Base-by-base conservation (phyloP, 73 alveolate species). In the Symbiodinium pilosum region DNA sequence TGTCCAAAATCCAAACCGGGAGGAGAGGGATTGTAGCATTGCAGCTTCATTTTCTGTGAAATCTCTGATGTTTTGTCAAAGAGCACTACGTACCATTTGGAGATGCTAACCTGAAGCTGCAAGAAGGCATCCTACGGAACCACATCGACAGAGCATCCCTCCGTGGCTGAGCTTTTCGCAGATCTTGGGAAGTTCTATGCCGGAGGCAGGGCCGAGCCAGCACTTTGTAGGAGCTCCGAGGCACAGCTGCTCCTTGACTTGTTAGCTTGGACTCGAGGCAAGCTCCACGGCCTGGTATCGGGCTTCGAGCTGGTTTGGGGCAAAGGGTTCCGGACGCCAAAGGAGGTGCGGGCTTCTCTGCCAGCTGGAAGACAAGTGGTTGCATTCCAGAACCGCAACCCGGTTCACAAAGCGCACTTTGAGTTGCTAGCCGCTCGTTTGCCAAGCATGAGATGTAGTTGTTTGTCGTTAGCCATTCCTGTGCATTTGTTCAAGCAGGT, bases 341-440 rank as follows among this genome's bases (percentile, higher is more conserved):
- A 71, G 43, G 84, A 93, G 98, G 98, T 93, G 68, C 92, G 98
- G 4, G 92, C 91, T 1, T 43, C 83, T 34, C 47, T 93, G 84
- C 98, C 98, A 1, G 84, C 83, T 26, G 92, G 92, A 36, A 93
- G 77, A 84, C 98, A 73, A 68, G 98, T 93, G 52, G 98, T 93
- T 38, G 98, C 98, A n/a, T 93, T 93, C 84, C 98, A 93, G 68
- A 93, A 93, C 43, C 91, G 98, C 21, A 93, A 93, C 56, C 98
- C 98, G 81, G 98, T 93, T 83, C 98, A 93, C 98, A 93, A 93
- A 52, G 98, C 97, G 75, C 97, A 91, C 54, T 81, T 81, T 56
- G 87, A 81, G 59, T 43, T 71, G 85, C 43, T 71, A 36, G 77
- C 32, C 36, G 38, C 77, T 64, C 77, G 77, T 21, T 30, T 21